These are phyloP conservation scores for Hypoxylon sp. DNA, from an alignment of 2,329 filamentous ascomycete species.

Conservation along the genomic window DNA sequence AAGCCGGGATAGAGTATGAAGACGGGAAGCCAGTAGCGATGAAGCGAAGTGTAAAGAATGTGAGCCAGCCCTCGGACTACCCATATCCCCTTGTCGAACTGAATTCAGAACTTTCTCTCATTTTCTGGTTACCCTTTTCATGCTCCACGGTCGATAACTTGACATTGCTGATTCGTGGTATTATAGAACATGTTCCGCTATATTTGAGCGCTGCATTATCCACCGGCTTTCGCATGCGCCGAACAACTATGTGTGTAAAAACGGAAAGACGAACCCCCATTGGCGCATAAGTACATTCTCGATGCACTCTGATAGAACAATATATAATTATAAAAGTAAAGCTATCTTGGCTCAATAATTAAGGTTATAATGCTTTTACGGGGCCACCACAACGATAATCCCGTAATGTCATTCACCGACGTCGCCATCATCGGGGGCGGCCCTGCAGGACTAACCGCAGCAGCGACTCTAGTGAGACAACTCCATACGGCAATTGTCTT, in stretches of 20 bases:
- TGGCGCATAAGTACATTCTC: no score
- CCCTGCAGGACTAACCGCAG: slow-evolving; percentile 45
- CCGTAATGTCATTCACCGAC: slow-evolving; percentile 28
- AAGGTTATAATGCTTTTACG: no score
- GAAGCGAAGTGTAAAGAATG: slow-evolving; percentile 78
- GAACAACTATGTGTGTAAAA: no score
- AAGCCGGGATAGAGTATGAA: slow-evolving; percentile 80
- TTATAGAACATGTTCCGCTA: slow-evolving; percentile 50
- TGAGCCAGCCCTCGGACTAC: slow-evolving; percentile 4
- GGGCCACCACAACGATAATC: no score
- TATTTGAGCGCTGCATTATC: slow-evolving; percentile 34
- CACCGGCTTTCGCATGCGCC: no score
- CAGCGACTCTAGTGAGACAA: slow-evolving; percentile 40
- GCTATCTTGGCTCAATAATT: no score
- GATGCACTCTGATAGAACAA: no score
- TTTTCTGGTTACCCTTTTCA: background rate
- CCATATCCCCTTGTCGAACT: background rate
- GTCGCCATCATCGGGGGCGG: slow-evolving; percentile 47
- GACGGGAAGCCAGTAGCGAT: slow-evolving; percentile 79
- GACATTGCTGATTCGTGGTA: background rate
- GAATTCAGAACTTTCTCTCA: background rate
- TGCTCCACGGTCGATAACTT: background rate
- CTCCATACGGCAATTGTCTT: slow-evolving; percentile 47
- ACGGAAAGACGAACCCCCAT: no score
- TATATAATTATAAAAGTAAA: no score